Evolutionary conservation across 441 rosid genomes (phyloP), one percentile per base, ranked within the genome.

Genomic region (Melastoma candidum): DNA sequence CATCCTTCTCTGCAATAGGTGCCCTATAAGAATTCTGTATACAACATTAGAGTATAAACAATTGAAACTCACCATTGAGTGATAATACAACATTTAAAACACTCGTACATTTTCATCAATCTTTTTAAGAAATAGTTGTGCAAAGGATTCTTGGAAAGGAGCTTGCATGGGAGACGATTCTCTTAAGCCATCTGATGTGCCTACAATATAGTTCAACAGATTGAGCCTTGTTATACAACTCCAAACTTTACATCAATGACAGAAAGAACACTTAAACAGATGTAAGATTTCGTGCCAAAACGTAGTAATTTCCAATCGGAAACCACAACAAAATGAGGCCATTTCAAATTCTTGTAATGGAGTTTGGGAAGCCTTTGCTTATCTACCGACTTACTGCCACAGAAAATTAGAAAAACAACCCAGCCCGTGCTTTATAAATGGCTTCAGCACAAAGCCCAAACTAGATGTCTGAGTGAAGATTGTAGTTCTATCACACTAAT

Each of bases 71-170:
- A 49, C 53, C 47, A 25, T 17, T 7, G 44, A 13, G 27, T 17
- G 25, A 52, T 54, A 65, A 43, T 11, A 32, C 22, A 54, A 29
- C 25, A 52, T 32, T 41, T 44, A 26, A 54, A 56, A 17, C 58
- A 67, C 58, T 29, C 77, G 66, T 81, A 85, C 96, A 50, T 76
- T 69, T 10, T 61, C 71, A 36, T 75, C 87, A 58, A 79, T 59
- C 72, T 58, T 76, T 59, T 60, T 70, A 61, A 58, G 51, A 61
- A 85, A 78, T 56, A 52, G 25, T 49, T 64, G 26, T 58, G 75
- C 57, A 68, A 83, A 85, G n/a, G 76, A 64, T 17, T 85, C 71
- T 51, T 66, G 72, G n/a, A 72, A 51, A 52, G 59, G 61, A 50
- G 61, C 76, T 58, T 68, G 66, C 39, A 69, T 54, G 62, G 70